Percentiles rank a stretch among this genome's conserved stretches.
Evolutionary conservation across 2,329 filamentous ascomycete genomes (phyloP).

Genomic region (Penicillium sp.): DNA sequence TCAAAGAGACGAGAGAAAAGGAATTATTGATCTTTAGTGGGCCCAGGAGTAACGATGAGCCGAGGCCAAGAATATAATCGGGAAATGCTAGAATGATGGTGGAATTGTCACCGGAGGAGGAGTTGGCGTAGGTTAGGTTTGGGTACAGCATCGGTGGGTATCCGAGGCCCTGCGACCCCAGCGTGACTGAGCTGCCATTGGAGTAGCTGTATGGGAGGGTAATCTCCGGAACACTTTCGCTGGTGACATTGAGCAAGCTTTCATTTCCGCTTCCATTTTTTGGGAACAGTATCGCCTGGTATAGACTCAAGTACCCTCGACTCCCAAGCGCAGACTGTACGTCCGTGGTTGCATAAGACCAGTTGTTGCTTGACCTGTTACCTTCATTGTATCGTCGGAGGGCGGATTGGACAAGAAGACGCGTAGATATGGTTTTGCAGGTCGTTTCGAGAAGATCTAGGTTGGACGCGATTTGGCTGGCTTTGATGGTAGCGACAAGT

Average conservation of each 20-base stretch:
- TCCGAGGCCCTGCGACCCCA: conserved; percentile 68
- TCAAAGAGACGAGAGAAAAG: conserved; percentile 79
- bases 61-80: conserved; percentile 46
- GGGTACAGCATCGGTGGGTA: conserved; percentile 77
- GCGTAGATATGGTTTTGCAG: conserved; percentile 71
- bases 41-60: conserved; percentile 72
- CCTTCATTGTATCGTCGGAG: conserved; percentile 54
- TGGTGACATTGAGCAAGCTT: conserved; percentile 69
- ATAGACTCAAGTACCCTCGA: conserved; percentile 58
- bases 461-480: conserved; percentile 77
- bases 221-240: conserved; percentile 47
- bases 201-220: conserved; percentile 63
- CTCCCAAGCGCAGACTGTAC: conserved; percentile 69
- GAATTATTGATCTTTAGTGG: conserved; percentile 73
- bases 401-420: conserved; percentile 58
- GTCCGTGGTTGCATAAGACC: conserved; percentile 65
- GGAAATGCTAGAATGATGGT: conserved; percentile 45
- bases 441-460: conserved; percentile 78
- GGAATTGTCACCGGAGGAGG: conserved; percentile 31
- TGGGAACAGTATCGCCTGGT: conserved; percentile 76
- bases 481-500: conserved; percentile 84
- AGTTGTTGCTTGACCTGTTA: conserved; percentile 64
- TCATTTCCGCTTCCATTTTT: conserved; percentile 62
- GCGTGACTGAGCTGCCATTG: conserved; percentile 61
- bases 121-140: conserved; percentile 68